Conservation (phyloP, 306 rosid species). For the Rosa chinensis region DNA sequence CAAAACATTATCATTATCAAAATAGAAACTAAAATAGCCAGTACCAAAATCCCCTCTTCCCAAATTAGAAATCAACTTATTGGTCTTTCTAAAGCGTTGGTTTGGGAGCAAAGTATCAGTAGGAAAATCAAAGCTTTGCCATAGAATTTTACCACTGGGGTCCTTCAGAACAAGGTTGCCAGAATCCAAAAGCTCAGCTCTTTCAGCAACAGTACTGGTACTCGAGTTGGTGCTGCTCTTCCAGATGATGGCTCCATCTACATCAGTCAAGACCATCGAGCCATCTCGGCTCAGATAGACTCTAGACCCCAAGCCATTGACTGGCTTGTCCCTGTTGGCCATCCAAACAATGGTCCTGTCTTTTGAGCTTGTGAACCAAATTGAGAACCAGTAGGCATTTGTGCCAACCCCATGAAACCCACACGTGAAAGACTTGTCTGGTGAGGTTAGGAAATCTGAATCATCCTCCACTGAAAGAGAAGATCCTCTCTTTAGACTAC, state of each 20-base stretch:
- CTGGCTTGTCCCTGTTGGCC: slow-evolving; percentile 31
- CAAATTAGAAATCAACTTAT: too few species aligned
- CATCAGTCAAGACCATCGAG: slow-evolving; percentile 26
- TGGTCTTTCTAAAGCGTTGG: too few species aligned
- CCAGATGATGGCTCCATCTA: slow-evolving; percentile 20
- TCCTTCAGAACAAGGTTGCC: slow-evolving; percentile 16
- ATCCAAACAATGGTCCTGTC: slow-evolving; percentile 25
- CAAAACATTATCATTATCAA: too few species aligned
- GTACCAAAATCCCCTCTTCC: too few species aligned
- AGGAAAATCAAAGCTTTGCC: too few species aligned
- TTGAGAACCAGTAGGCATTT: slow-evolving; percentile 31
- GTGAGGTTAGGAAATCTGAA: slow-evolving; percentile 16
- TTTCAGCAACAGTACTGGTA: background rate
- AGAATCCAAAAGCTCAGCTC: slow-evolving; percentile 5
- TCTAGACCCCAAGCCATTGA: slow-evolving; percentile 22
- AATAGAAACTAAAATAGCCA: too few species aligned
- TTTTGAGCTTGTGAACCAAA: slow-evolving; percentile 26
- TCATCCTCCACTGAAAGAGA: background rate
- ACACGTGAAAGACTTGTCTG: slow-evolving; percentile 21
- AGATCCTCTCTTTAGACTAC: background rate
- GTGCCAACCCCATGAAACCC: slow-evolving; percentile 18
- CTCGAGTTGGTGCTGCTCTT: slow-evolving; percentile 16
- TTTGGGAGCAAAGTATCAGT: too few species aligned
- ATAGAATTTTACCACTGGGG: slow-evolving; percentile 8
- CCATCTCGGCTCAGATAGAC: slow-evolving; percentile 16